Evolutionary conservation across 108 stramenopile genomes (phyloP).

Genomic region (Aureococcus anophagefferens): DNA sequence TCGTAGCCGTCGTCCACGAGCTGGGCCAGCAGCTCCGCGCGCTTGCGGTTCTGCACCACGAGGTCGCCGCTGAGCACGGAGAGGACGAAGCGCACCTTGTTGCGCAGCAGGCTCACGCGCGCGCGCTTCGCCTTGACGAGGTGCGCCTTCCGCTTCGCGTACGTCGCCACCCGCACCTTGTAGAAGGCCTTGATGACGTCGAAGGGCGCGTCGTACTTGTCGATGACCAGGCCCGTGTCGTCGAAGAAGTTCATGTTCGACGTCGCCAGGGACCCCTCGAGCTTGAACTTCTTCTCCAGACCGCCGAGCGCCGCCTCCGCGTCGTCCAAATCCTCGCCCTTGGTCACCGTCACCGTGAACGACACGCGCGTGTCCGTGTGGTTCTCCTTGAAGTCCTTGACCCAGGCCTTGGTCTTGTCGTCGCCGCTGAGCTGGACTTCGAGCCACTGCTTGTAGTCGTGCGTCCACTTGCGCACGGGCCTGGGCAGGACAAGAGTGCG

Average conservation of each 20-base stretch:
- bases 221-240: slow-evolving; percentile 53
- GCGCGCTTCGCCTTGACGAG: slow-evolving; percentile 20
- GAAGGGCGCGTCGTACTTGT: slow-evolving; percentile 59
- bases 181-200: slow-evolving; percentile 80
- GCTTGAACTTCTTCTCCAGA: slow-evolving; percentile 84
- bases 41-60: slow-evolving; percentile 81
- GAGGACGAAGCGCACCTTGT: slow-evolving; percentile 93
- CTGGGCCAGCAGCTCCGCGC: slow-evolving; percentile 70
- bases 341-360: slow-evolving; percentile 66
- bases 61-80: slow-evolving; percentile 84
- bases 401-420: slow-evolving; percentile 24
- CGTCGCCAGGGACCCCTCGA: slow-evolving; percentile 65
- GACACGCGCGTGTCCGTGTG: slow-evolving; percentile 94
- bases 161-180: slow-evolving; percentile 66
- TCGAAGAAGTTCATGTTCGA: slow-evolving; percentile 94
- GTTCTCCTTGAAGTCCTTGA: slow-evolving; percentile 90
- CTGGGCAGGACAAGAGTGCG: no score
- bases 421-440: slow-evolving; percentile 52
- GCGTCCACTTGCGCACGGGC: slow-evolving; percentile 93
- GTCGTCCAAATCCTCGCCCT: slow-evolving; percentile 64
- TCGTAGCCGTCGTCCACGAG: slow-evolving; percentile 76
- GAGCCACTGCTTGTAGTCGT: slow-evolving; percentile 84
- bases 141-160: slow-evolving; percentile 73
- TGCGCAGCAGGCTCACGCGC: slow-evolving; percentile 69
- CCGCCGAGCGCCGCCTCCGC: slow-evolving; percentile 69